Evolutionary conservation across 202 grass and related monocot species (phyloP).

Genomic region (Panicum hallii): DNA sequence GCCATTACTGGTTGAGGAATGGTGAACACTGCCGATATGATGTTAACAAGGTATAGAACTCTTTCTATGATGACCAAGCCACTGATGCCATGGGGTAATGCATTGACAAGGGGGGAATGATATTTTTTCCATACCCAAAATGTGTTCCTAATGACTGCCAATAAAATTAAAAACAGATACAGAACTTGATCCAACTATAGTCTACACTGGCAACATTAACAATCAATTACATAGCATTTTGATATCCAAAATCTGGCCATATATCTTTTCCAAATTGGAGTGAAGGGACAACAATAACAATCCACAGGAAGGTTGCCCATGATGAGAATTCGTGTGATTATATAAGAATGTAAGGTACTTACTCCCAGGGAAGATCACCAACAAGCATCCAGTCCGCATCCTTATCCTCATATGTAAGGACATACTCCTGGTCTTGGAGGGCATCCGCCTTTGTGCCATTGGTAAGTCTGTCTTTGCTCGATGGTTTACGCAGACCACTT

Average conservation of each 20-base stretch:
- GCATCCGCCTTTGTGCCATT: constrained; percentile 60
- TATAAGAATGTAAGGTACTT: constrained; percentile 43
- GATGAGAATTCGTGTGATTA: not conserved
- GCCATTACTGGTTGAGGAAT: not conserved
- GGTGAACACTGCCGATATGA: not conserved
- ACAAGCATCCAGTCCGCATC: constrained; percentile 91
- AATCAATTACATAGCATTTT: not conserved
- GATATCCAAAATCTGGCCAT: not conserved
- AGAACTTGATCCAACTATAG: not conserved
- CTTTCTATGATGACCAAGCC: constrained; percentile 1
- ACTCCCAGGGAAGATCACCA: constrained; percentile 86
- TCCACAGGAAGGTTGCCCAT: not conserved
- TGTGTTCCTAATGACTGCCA: constrained; percentile 10
- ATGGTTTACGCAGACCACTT: constrained; percentile 46
- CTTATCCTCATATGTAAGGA: constrained; percentile 83
- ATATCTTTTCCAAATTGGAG: not conserved
- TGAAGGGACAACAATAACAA: not conserved
- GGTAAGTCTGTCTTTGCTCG: constrained; percentile 53
- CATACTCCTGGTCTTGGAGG: constrained; percentile 69
- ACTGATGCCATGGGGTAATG: not conserved
- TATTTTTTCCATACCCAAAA: not conserved
- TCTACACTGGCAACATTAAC: not conserved
- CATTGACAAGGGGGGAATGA: not conserved
- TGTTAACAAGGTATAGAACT: not conserved
- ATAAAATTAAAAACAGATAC: not conserved